A percentile compares a stretch with the other conserved stretches of the same genome.
phyloP scores from a whole-genome alignment of 306 rosid genomes.

The Begonia fuchsioides region DNA sequence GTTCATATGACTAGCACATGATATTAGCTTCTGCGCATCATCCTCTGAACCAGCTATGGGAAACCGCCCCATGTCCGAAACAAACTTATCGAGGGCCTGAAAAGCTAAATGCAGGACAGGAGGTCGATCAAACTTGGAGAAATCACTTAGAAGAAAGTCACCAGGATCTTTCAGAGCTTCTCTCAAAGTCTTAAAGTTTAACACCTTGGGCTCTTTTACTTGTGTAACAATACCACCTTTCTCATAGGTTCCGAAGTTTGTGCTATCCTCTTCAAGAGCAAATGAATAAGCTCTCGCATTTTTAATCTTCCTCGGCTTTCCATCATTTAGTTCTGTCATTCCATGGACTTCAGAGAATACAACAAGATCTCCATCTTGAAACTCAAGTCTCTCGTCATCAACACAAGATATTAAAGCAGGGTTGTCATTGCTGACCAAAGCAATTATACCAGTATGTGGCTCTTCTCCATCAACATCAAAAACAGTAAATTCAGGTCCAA shows the following conservation, averaged over 20 bases:
- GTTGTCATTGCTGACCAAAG: conserved; percentile 68
- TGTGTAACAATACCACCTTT: conserved; percentile 89
- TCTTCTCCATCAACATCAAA: conserved; percentile 86
- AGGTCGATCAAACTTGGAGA: conserved; percentile 76
- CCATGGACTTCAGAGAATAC: conserved; percentile 85
- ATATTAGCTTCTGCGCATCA: conserved; percentile 59
- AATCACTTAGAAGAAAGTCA: conserved; percentile 81
- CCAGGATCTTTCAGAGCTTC: conserved; percentile 66
- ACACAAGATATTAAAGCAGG: conserved; percentile 72
- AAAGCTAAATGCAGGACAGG: conserved; percentile 69
- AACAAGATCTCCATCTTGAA: conserved; percentile 89
- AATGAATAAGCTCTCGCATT: conserved; percentile 67
- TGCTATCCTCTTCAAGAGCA: conserved; percentile 69
- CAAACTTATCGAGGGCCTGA: conserved; percentile 61
- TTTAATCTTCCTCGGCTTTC: conserved; percentile 64
- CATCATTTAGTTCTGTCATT: conserved; percentile 76
- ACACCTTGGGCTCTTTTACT: conserved; percentile 65
- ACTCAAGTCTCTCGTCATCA: conserved; percentile 87
- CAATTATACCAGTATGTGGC: conserved; percentile 72
- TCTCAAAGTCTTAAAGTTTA: conserved; percentile 58
- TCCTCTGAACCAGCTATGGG: conserved; percentile 75
- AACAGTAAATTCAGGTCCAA: conserved; percentile 88
- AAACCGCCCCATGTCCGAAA: conserved; percentile 46
- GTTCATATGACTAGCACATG: conserved; percentile 36
- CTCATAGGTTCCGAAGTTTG: conserved; percentile 49